Conservation (phyloP, 1,284 basidiomycete genomes). For the Butyriboletus appendiculatus region DNA sequence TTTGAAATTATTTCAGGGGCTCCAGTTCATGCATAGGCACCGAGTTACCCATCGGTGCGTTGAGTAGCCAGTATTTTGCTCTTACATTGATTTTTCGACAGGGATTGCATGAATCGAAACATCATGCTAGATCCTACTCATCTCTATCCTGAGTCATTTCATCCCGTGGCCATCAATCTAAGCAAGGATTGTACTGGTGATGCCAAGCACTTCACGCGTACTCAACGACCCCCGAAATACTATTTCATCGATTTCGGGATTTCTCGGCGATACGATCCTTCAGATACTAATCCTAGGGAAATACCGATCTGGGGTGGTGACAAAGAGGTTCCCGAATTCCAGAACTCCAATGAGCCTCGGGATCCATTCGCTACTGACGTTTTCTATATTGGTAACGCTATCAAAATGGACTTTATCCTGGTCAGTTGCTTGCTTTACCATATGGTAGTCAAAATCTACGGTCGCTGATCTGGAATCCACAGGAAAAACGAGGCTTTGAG, state of each 20-base stretch:
- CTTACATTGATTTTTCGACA: too few relatives aligned
- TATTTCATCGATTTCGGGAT: constrained; percentile 39
- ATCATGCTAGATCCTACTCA: constrained; percentile 42
- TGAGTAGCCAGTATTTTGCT: too few relatives aligned
- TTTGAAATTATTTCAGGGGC: too few relatives aligned
- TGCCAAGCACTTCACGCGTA: constrained; percentile 20
- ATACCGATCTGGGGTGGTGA: constrained; percentile 32
- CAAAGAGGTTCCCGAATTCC: constrained; percentile 37
- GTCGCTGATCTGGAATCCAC: not conserved
- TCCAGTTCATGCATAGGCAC: constrained; percentile 23
- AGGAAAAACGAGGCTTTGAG: constrained; percentile 25
- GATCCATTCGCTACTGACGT: constrained; percentile 36
- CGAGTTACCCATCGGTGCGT: constrained; percentile 18
- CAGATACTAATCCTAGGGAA: constrained; percentile 18
- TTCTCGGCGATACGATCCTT: constrained; percentile 32
- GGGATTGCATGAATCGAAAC: constrained; percentile 33
- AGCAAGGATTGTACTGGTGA: not conserved
- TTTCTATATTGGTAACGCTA: constrained; percentile 32
- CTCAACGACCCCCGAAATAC: constrained; percentile 15
- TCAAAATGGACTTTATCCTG: constrained; percentile 15
- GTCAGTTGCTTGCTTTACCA: constrained; percentile 14
- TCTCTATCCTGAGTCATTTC: constrained; percentile 23
- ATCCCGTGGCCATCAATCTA: too few relatives aligned
- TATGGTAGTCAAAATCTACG: not conserved
- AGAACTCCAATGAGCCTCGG: constrained; percentile 16